Conservation (phyloP, 208 protist species). For the Wallacemonas sp. region DNA sequence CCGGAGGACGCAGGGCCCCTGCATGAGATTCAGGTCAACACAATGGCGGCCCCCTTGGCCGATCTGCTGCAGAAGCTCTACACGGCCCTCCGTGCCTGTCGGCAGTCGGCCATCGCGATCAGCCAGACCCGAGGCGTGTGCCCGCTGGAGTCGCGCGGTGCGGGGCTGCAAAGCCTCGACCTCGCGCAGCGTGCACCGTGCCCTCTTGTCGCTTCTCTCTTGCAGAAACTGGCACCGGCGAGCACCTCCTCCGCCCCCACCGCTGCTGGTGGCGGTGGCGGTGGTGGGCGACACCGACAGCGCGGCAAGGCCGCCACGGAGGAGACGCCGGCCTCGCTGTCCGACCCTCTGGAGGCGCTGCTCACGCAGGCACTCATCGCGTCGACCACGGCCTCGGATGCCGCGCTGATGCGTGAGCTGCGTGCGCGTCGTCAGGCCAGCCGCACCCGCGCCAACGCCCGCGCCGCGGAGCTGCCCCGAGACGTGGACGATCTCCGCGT, state of each 20-base stretch:
- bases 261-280: too few species aligned
- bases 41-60: constrained; percentile 4
- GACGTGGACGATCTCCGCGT: too few species aligned
- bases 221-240: background rate
- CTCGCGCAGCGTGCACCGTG: background rate
- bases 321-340: background rate
- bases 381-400: background rate
- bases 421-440: too few species aligned
- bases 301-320: background rate
- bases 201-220: background rate
- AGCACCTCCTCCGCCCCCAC: too few species aligned
- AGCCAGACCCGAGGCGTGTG: background rate
- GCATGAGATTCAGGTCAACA: constrained; percentile 12
- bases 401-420: background rate
- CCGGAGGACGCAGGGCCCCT: too few species aligned
- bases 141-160: background rate
- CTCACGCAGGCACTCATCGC: background rate
- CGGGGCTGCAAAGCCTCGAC: background rate
- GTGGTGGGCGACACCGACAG: background rate
- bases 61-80: constrained; percentile 16
- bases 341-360: background rate
- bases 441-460: too few species aligned
- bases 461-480: too few species aligned
- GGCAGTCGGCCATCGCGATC: background rate
- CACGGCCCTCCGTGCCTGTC: background rate